These are phyloP conservation scores for Colletotrichum spaethianum DNA, from an alignment of 2,329 filamentous ascomycete genomes.

Conservation along the genomic window DNA sequence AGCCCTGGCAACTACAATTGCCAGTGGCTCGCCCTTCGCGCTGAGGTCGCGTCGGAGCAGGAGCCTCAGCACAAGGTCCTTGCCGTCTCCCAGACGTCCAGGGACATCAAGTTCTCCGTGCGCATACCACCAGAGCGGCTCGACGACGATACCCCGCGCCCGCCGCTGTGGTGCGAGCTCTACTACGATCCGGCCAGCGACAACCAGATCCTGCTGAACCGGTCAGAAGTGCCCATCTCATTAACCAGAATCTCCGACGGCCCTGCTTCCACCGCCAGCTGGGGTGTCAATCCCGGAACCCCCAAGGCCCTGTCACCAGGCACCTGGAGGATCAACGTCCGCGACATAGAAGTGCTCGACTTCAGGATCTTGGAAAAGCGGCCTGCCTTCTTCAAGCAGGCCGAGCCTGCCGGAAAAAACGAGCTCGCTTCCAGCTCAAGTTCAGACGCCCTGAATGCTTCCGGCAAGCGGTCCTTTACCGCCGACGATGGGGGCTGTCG, in stretches of 20 bases:
- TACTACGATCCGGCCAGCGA: slow-evolving; percentile 73
- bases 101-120: slow-evolving; percentile 73
- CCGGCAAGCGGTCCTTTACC: slow-evolving; percentile 65
- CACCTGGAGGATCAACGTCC: slow-evolving; percentile 70
- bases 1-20: slow-evolving; percentile 68
- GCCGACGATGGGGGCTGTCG: slow-evolving; percentile 58
- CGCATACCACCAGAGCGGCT: slow-evolving; percentile 65
- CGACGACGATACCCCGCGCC: slow-evolving; percentile 58
- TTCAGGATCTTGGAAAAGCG: slow-evolving; percentile 72
- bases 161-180: slow-evolving; percentile 71
- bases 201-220: slow-evolving; percentile 69
- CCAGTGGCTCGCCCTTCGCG: slow-evolving; percentile 69
- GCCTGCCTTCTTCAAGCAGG: slow-evolving; percentile 56
- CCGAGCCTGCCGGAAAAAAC: slow-evolving; percentile 42
- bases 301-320: slow-evolving; percentile 66
- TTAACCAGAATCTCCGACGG: slow-evolving; percentile 62
- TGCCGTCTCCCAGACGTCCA: slow-evolving; percentile 72
- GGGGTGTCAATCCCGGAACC: slow-evolving; percentile 57
- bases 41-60: slow-evolving; percentile 66
- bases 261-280: slow-evolving; percentile 51
- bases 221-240: slow-evolving; percentile 67
- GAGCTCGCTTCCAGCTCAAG: slow-evolving; percentile 46
- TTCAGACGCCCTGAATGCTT: slow-evolving; percentile 58
- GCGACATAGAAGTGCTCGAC: slow-evolving; percentile 66
- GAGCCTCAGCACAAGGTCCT: slow-evolving; percentile 69